Evolutionary conservation across 148 eudicot species (phyloP), one percentile per base, ranked within the genome.

Genomic region (Rhododendron molle): DNA sequence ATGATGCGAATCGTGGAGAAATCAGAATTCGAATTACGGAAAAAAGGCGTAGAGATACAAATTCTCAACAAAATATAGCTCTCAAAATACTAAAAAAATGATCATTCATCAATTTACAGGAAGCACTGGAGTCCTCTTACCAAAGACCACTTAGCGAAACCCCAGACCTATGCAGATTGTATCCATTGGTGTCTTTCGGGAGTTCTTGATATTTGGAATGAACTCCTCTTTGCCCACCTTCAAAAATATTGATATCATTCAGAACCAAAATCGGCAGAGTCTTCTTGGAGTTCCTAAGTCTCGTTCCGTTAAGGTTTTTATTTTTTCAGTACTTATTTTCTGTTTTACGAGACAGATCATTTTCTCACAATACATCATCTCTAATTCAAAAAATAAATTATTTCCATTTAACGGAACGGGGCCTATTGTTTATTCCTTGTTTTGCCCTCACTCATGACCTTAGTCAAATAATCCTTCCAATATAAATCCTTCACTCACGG

Each of bases 121-220:
- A 54, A 54, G 60, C 21, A 16, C 21, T 54, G 60, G 21, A 5
- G 3, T 54, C 21, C 21, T 54, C 60, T 4, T 54, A 54, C 60
- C 60, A 4, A 4, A 54, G 60, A 54, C 16, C 60, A 54, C 4
- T 16, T 54, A 54, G 21, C 1, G 21, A 54, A 54, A 54, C 21
- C 60, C 6, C 60, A 54, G 60, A 54, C 21, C 21, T 88, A 85
- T 78, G 96, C 94, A 83, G 96, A 95, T 54, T 95, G 98, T 90
- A 91, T 94, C 43, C 98, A 95, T 83, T 95, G 98, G 98, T 95
- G 98, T 83, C 92, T 95, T 54, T 96, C 98, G 34, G 94, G 96
- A 14, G 96, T 94, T 54, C 98, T 96, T 15, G 98, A 95, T 87
- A 87, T 91, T 12, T 95, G 98, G 95, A 95, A 95, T 50, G 96